Conservation (phyloP, 306 rosid genomes). For the Vigna reflexopilosa region DNA sequence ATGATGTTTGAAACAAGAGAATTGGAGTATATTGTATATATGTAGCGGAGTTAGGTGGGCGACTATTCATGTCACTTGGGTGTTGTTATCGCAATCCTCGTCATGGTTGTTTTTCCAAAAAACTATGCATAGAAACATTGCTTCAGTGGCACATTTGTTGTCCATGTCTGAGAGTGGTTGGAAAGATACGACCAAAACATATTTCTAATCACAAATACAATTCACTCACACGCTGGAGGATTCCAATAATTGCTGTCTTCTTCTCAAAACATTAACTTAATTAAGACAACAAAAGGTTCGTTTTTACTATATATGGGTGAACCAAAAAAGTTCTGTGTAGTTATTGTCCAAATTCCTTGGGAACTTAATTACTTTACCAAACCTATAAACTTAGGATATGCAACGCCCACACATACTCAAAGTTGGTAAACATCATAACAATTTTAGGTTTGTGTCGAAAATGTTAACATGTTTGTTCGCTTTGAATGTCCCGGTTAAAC, state of each 20-base stretch:
- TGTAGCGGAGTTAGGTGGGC: conserved; percentile 44
- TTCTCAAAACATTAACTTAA: background rate
- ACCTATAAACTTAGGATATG: background rate
- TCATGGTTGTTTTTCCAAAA: background rate
- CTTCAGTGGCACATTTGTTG: conserved; percentile 45
- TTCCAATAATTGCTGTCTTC: conserved; percentile 27
- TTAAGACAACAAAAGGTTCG: background rate
- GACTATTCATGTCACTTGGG: conserved; percentile 40
- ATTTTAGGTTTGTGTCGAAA: too few species aligned
- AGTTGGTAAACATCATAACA: background rate
- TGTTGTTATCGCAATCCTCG: conserved; percentile 7
- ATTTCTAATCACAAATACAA: conserved; percentile 23
- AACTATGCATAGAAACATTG: conserved; percentile 6
- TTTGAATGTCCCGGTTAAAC: too few species aligned
- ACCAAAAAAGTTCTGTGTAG: background rate
- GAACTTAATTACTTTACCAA: background rate
- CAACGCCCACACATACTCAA: background rate
- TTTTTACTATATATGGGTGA: background rate
- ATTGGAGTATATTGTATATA: background rate
- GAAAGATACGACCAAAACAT: conserved; percentile 1
- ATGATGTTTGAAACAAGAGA: conserved; percentile 13
- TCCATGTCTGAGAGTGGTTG: conserved; percentile 49
- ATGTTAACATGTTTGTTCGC: too few species aligned
- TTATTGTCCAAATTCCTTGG: background rate
- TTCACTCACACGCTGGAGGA: conserved; percentile 2